These are phyloP conservation scores for Striga hermonthica DNA, from an alignment of 305 asterid species.

Conservation along the genomic window DNA sequence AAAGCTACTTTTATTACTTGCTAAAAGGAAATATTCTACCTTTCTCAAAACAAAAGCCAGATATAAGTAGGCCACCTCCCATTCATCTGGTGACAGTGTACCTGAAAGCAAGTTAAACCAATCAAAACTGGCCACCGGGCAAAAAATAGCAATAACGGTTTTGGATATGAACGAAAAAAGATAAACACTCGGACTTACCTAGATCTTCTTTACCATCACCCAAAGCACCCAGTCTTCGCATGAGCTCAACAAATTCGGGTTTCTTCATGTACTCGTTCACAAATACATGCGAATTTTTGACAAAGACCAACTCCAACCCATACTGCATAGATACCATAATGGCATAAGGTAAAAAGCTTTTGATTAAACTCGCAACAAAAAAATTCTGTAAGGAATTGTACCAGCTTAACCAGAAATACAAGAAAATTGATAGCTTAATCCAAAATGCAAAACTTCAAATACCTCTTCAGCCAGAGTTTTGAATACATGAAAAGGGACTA, in stretches of 20 bases:
- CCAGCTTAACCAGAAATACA: background rate
- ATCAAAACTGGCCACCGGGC: background rate
- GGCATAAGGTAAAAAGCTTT: conserved; percentile 19
- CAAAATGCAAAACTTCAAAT: conserved; percentile 18
- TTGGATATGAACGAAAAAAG: background rate
- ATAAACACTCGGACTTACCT: conserved; percentile 42
- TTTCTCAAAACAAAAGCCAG: conserved; percentile 72
- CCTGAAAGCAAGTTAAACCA: conserved; percentile 40
- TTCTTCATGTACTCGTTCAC: conserved; percentile 91
- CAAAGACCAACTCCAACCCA: conserved; percentile 86
- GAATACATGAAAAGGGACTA: conserved; percentile 81
- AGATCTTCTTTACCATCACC: conserved; percentile 91
- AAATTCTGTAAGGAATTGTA: no score
- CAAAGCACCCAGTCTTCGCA: conserved; percentile 95
- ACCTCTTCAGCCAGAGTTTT: conserved; percentile 94
- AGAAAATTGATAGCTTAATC: conserved; percentile 10
- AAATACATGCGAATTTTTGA: conserved; percentile 72
- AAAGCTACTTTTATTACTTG: background rate
- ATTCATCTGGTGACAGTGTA: conserved; percentile 87
- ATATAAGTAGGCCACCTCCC: conserved; percentile 96
- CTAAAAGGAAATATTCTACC: conserved; percentile 36
- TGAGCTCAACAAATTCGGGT: conserved; percentile 82
- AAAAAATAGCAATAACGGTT: background rate
- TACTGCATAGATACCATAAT: conserved; percentile 48
- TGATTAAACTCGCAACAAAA: no score